Base-by-base conservation (phyloP, 148 eudicot genomes). In the Nyssa sinensis region DNA sequence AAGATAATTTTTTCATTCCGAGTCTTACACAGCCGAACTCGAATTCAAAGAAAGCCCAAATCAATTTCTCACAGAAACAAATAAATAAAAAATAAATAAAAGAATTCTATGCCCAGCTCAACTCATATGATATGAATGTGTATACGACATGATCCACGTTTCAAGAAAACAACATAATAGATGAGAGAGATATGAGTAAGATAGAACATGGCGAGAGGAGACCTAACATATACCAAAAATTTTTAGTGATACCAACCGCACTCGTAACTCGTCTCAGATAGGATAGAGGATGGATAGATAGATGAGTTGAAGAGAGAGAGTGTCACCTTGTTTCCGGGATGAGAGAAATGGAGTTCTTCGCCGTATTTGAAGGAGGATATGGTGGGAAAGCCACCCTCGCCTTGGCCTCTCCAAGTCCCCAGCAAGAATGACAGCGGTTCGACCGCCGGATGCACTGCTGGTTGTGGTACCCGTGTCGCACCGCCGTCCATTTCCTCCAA, bases 391-490 rank as follows among this genome's bases (percentile, higher is more conserved):
- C 81, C 72, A 28, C 89, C 89, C 66, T 84, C 75, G 13, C 89
- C 89, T 79, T 81, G 79, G 57, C 89, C 89, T 79, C 69, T 84
- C 89, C 89, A 86, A 11, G 85, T 86, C 28, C 87, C 89, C 6
- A 86, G 72, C 59, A 86, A 64, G 78, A 70, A 83, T 0, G 85
- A 74, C 23, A 86, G 51, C 61, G 80, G 76, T 51, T 29, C 67
- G 1, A 86, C 81, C 2, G 72, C 80, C 71, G 89, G 89, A 64
- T 86, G 89, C 32, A 81, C 79, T 7, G 66, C 30, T 62, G 27
- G 7, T 53, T 68, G 61, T 62, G 62, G 32, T 66, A 62, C 69
- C 57, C 66, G 44, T 25, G 67, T 68, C 51, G n/a, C 31, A 2
- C 33, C 32, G 37, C 25, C 74, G 3, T 65, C 84, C 81, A 74